A percentile compares a stretch with the other conserved stretches of the same genome.
Evolutionary conservation across 2,329 filamentous ascomycete genomes (phyloP).

Genomic region (Colletotrichum orchidophilum): DNA sequence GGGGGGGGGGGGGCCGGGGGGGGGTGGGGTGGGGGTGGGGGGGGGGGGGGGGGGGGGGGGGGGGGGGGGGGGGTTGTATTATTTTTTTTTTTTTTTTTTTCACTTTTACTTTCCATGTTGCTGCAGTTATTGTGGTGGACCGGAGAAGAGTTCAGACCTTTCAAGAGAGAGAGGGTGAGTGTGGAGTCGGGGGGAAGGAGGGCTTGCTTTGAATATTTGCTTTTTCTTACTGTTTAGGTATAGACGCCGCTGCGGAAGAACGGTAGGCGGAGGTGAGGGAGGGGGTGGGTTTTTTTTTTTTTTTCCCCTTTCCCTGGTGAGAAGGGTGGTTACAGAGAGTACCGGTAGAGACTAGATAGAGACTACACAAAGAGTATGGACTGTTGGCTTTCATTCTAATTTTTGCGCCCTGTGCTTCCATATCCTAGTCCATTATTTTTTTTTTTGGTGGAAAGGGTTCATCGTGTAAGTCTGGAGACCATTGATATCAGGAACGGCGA

Average conservation of each 20-base stretch:
- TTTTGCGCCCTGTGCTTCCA: neutral
- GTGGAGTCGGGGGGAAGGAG: neutral
- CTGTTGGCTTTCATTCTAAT: neutral
- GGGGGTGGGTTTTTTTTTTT: neutral
- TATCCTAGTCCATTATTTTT: no score
- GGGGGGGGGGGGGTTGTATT: neutral
- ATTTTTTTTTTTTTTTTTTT: neutral
- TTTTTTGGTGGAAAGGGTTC: no score
- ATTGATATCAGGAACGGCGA: neutral
- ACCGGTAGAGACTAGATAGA: neutral
- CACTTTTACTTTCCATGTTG: no score
- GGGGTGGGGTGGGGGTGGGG: no score
- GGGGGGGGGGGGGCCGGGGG: no score
- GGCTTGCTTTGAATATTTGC: conserved; percentile 1
- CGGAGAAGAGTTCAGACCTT: neutral
- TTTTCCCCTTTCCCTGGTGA: no score
- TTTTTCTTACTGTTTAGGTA: conserved; percentile 10
- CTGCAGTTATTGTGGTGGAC: neutral
- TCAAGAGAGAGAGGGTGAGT: neutral
- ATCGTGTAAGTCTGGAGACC: no score
- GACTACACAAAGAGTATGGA: neutral
- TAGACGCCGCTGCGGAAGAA: conserved; percentile 14
- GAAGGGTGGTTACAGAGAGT: neutral
- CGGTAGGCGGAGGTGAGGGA: conserved; percentile 6
- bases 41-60: no score